Percentiles rank a stretch among this genome's conserved stretches.
These are phyloP conservation scores for Populus euphratica DNA, from an alignment of 345 rosid genomes.

Conservation along the genomic window DNA sequence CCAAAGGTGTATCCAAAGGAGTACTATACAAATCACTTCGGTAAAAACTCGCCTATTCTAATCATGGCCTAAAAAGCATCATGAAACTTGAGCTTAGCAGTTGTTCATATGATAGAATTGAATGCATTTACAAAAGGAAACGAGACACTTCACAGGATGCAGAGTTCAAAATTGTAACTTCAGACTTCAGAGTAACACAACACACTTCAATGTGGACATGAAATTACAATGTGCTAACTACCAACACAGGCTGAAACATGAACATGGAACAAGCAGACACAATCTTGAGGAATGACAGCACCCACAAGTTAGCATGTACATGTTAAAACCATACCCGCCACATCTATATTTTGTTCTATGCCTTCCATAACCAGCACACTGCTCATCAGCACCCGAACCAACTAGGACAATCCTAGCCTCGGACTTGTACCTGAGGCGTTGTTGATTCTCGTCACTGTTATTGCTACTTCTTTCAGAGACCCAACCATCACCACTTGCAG, in stretches of 20 bases:
- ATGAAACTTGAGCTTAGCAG: too few relatives aligned
- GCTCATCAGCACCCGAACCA: conserved; percentile 98
- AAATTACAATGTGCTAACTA: neutral
- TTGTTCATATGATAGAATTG: too few relatives aligned
- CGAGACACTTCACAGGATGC: neutral
- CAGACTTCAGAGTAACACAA: neutral
- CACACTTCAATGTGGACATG: neutral
- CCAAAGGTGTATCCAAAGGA: too few relatives aligned
- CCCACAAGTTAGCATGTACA: neutral
- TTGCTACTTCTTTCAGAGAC: conserved; percentile 34
- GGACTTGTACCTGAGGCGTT: conserved; percentile 49
- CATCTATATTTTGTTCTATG: conserved; percentile 77
- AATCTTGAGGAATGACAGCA: neutral
- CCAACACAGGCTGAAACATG: too few relatives aligned
- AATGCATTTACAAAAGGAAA: neutral
- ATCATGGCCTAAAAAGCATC: too few relatives aligned
- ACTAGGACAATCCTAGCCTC: conserved; percentile 70
- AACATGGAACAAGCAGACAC: too few relatives aligned
- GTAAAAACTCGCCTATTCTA: too few relatives aligned
- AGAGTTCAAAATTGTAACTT: neutral
- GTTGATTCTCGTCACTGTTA: conserved; percentile 25
- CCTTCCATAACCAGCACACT: conserved; percentile 97
- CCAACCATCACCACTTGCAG: conserved; percentile 85
- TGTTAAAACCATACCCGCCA: conserved; percentile 52
- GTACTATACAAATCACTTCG: too few relatives aligned